These are phyloP conservation scores for Hypholoma sublateritium DNA, from an alignment of 768 basidiomycete species.

Conservation along the genomic window DNA sequence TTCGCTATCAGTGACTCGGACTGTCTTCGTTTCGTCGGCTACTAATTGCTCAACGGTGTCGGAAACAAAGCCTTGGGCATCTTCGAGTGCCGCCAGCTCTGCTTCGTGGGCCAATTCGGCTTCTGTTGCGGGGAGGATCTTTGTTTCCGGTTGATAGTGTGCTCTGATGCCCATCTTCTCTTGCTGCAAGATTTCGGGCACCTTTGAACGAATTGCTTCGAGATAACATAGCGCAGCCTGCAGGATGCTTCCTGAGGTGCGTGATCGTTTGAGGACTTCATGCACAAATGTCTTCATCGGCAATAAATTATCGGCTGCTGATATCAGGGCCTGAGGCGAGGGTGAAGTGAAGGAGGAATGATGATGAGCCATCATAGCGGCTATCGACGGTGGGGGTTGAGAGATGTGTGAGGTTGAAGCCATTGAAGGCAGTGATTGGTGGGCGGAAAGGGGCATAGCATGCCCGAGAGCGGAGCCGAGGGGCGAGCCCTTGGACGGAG, in stretches of 20 bases:
- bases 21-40: slow-evolving; percentile 38
- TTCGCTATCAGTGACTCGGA: slow-evolving; percentile 37
- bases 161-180: slow-evolving; percentile 47
- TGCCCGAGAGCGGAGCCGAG: slow-evolving; percentile 2
- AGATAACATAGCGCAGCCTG: slow-evolving; percentile 89
- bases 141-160: slow-evolving; percentile 40
- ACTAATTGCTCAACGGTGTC: slow-evolving; percentile 3
- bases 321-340: slow-evolving; percentile 11
- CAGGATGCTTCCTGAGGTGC: slow-evolving; percentile 79
- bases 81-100: slow-evolving; percentile 27
- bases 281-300: slow-evolving; percentile 81
- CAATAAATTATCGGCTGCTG: slow-evolving; percentile 34
- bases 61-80: neutral
- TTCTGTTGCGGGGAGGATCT: slow-evolving; percentile 42
- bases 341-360: slow-evolving; percentile 6
- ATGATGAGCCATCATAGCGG: neutral
- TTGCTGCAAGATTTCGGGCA: slow-evolving; percentile 59
- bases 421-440: slow-evolving; percentile 15
- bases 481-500: slow-evolving; percentile 14
- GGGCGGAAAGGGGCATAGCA: slow-evolving; percentile 3
- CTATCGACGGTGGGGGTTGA: neutral
- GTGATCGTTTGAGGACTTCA: slow-evolving; percentile 84
- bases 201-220: slow-evolving; percentile 72
- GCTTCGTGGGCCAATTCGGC: slow-evolving; percentile 42
- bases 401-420: neutral